phyloP scores from a whole-genome alignment of 2,329 filamentous ascomycete genomes.

The Curvularia sp. region DNA sequence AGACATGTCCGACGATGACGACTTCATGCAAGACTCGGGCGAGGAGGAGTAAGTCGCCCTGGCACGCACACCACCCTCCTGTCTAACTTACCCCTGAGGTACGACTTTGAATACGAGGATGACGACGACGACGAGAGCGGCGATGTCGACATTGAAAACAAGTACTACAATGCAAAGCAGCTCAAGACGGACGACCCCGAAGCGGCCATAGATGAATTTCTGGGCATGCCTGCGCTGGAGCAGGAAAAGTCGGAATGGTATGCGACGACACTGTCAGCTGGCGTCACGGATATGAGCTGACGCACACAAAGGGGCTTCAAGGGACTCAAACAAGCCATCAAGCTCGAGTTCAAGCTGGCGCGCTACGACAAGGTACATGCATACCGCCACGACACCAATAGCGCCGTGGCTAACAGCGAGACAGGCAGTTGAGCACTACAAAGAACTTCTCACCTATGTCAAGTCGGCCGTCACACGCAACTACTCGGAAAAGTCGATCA shows the following conservation, averaged over 20 bases:
- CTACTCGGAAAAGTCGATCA: slow-evolving; percentile 99
- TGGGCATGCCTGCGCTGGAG: slow-evolving; percentile 85
- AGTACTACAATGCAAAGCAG: slow-evolving; percentile 99
- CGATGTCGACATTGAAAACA: slow-evolving; percentile 97
- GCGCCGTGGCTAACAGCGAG: slow-evolving; percentile 29
- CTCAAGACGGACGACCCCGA: slow-evolving; percentile 86
- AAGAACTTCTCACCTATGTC: slow-evolving; percentile 94
- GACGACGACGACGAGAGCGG: slow-evolving; percentile 87
- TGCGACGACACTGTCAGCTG: not conserved
- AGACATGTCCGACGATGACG: slow-evolving; percentile 82
- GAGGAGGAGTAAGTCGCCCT: slow-evolving; percentile 73
- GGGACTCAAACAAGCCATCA: slow-evolving; percentile 96
- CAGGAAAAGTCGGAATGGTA: slow-evolving; percentile 93
- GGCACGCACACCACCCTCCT: not conserved
- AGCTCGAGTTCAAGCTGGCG: slow-evolving; percentile 93
- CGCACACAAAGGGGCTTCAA: slow-evolving; percentile 76
- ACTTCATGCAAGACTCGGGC: slow-evolving; percentile 93
- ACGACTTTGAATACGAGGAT: slow-evolving; percentile 98
- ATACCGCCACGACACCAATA: not conserved
- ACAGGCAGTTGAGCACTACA: slow-evolving; percentile 89
- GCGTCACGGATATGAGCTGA: slow-evolving; percentile 25
- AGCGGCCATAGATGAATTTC: slow-evolving; percentile 88
- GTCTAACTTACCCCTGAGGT: slow-evolving; percentile 59
- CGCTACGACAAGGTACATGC: slow-evolving; percentile 76
- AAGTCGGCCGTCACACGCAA: slow-evolving; percentile 96